Evolutionary conservation across 2,329 filamentous ascomycete genomes (phyloP).

Genomic region (Colletotrichum karsti): DNA sequence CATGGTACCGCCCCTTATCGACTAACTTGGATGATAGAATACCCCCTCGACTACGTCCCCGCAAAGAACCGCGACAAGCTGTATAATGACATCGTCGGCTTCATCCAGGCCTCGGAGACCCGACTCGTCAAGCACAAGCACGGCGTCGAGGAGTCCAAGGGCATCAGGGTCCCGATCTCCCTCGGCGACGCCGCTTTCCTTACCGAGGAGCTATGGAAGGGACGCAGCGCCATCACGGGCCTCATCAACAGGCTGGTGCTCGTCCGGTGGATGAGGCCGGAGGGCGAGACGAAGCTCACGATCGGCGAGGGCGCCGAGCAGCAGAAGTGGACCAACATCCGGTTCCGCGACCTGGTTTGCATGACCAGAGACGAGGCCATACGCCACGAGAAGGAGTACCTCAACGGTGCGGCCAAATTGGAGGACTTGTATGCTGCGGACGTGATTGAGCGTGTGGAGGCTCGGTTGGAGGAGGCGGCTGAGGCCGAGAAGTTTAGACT

Average conservation of each 20-base stretch:
- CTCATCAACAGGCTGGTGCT: constrained; percentile 81
- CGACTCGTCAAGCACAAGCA: constrained; percentile 66
- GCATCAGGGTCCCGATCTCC: constrained; percentile 82
- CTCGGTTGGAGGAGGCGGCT: constrained; percentile 73
- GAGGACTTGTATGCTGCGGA: constrained; percentile 79
- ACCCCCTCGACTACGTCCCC: constrained; percentile 85
- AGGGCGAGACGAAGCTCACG: constrained; percentile 61
- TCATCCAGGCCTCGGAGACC: constrained; percentile 76
- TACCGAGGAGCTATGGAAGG: constrained; percentile 87
- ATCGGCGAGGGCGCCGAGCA: constrained; percentile 73
- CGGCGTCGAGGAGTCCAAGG: constrained; percentile 54
- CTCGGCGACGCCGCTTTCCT: constrained; percentile 86
- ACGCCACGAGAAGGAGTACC: constrained; percentile 81
- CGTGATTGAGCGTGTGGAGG: constrained; percentile 73
- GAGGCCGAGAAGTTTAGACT: constrained; percentile 62
- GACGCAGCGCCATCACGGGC: constrained; percentile 84
- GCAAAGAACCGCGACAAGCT: constrained; percentile 89
- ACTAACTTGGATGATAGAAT: constrained; percentile 60
- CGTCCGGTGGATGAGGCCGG: constrained; percentile 80
- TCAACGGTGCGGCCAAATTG: constrained; percentile 72
- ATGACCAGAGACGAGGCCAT: constrained; percentile 93
- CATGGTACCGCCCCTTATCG: not conserved
- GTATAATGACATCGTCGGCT: constrained; percentile 84
- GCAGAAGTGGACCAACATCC: constrained; percentile 79
- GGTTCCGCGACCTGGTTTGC: constrained; percentile 78